Base-by-base conservation (phyloP, 805 yeast species). In the Monosporozyma aerobia region DNA sequence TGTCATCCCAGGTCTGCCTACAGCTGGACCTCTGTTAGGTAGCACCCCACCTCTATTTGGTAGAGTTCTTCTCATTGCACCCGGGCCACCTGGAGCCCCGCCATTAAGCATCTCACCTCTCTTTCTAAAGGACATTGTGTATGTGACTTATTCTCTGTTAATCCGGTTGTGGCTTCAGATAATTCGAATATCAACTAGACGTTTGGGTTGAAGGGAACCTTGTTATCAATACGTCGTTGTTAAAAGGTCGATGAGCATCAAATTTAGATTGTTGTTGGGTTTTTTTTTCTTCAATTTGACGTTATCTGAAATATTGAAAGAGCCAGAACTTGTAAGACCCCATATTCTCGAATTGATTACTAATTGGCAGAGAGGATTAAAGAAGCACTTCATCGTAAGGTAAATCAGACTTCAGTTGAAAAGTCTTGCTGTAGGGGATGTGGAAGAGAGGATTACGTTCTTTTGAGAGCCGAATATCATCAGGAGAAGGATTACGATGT, bases 121-220 rank as follows among this genome's bases (percentile, higher is more conserved):
- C 58, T 74, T 79, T 59, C 83, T 75, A 57, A 81, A 81, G 0
- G 85, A 80, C 85, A 81, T 80, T 5, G 6, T 22, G 30, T 35
- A 32, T 9, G 13, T 13, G 13, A n/a, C 16, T 14, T 35, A 14
- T 35, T 40, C 27, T 19, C 19, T 16, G n/a, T 3, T 9, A 8
- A 32, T 32, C 10, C 10, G 1, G 4, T 32, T 32, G 4, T 9
- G 35, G 3, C 4, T 32, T 11, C 14, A 32, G 14, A 8, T 13
- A 32, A 32, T 32, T 13, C 14, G 10, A 32, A 7, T 13, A 2
- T 3, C 35, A 32, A 32, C 14, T 13, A 11, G 14, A 32, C 10
- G 35, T 9, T 32, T 32, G 7, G 14, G 11, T 32, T 32, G 35
- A 32, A 13, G 14, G 11, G 11, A 32, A 9, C 10, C 35, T 32